These are phyloP conservation scores for Verticillium alfalfae DNA, from an alignment of 2,329 filamentous ascomycete species.

Conservation along the genomic window DNA sequence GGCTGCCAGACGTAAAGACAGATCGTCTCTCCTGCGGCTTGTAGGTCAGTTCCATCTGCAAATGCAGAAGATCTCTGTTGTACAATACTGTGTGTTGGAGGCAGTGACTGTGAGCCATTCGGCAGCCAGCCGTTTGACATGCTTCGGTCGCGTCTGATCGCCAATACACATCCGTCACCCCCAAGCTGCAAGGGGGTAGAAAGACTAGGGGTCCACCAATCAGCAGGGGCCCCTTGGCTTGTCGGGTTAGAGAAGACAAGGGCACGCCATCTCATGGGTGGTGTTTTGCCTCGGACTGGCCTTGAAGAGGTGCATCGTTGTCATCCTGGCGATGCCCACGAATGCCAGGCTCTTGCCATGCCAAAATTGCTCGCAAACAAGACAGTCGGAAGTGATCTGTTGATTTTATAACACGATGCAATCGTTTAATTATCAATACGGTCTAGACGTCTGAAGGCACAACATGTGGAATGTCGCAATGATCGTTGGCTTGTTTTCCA, in stretches of 20 bases:
- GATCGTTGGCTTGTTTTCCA: no score
- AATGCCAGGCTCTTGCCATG: not conserved
- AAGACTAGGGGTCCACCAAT: not conserved
- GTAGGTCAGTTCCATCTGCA: no score
- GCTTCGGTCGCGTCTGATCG: not conserved
- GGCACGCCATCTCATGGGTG: not conserved
- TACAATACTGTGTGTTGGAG: not conserved
- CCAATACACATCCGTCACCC: not conserved
- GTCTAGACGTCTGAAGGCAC: no score
- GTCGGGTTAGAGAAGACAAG: not conserved
- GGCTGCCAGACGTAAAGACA: no score
- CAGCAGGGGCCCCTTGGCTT: not conserved
- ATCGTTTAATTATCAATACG: no score
- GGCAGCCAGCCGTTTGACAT: not conserved
- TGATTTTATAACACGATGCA: no score
- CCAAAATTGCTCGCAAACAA: not conserved
- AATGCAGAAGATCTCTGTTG: no score
- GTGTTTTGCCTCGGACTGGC: not conserved
- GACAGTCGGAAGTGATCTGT: no score
- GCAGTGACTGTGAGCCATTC: not conserved
- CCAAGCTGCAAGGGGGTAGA: not conserved
- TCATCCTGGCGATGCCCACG: not conserved
- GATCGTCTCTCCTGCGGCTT: no score
- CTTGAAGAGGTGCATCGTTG: not conserved
- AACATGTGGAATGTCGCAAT: no score